Conservation (phyloP, 768 basidiomycete genomes). For the Kwoniella sp. region DNA sequence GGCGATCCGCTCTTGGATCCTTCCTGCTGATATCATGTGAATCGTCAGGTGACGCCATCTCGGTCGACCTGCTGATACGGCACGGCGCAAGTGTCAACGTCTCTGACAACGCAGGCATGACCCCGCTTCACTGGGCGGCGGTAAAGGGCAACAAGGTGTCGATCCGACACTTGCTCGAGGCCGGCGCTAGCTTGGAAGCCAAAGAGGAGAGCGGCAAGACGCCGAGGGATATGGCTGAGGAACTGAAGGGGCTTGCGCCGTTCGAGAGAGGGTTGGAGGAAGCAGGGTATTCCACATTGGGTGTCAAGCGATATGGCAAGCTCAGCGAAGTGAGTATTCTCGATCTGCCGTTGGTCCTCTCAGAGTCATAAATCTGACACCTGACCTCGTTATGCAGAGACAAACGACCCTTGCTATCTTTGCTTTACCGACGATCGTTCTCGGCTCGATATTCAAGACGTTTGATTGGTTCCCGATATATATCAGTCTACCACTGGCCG, state of each 20-base stretch:
- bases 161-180: conserved; percentile 80
- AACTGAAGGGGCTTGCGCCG: conserved; percentile 85
- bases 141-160: conserved; percentile 89
- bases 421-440: conserved; percentile 71
- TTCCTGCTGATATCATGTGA: neutral
- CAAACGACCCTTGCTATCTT: conserved; percentile 83
- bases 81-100: conserved; percentile 80
- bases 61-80: conserved; percentile 83
- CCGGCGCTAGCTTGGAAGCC: conserved; percentile 76
- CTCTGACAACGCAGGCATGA: conserved; percentile 77
- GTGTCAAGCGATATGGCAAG: conserved; percentile 72
- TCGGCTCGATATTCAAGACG: conserved; percentile 82
- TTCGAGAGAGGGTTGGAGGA: conserved; percentile 89
- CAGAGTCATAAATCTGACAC: neutral
- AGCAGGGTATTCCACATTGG: conserved; percentile 63
- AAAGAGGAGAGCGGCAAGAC: conserved; percentile 85
- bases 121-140: conserved; percentile 95
- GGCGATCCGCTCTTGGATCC: neutral
- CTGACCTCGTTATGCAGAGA: conserved; percentile 59
- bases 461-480: conserved; percentile 86
- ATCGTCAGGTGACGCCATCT: conserved; percentile 75
- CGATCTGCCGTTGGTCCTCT: neutral
- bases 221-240: conserved; percentile 89
- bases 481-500: conserved; percentile 76
- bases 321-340: conserved; percentile 67